phyloP scores from a whole-genome alignment of 2,329 filamentous ascomycete species.

The Calonectria ilicicola region DNA sequence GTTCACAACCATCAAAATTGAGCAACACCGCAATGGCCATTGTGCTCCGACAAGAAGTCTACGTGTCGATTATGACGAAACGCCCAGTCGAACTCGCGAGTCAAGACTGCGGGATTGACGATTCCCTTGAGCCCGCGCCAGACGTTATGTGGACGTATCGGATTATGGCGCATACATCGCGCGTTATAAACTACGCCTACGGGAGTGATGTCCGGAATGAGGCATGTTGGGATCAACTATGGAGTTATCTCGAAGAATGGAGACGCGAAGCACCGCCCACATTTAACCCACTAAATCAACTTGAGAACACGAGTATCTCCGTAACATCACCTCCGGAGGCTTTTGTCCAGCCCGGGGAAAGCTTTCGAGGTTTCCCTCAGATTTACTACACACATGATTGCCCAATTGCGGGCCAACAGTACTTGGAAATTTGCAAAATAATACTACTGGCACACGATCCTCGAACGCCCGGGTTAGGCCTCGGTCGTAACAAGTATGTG shows the following conservation, averaged over 20 bases:
- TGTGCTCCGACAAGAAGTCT: conserved; percentile 4
- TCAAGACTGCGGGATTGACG: neutral
- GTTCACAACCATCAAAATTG: neutral
- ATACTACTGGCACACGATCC: neutral
- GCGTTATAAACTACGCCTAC: neutral
- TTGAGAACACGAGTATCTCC: neutral
- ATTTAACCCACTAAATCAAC: neutral
- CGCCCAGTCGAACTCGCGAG: neutral
- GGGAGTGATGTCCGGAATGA: neutral
- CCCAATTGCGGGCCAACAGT: neutral
- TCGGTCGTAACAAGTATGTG: neutral
- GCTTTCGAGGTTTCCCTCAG: neutral
- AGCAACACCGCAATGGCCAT: conserved; percentile 3
- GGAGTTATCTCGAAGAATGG: conserved; percentile 6
- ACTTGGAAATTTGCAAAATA: neutral
- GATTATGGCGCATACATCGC: conserved; percentile 4
- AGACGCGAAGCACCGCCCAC: neutral
- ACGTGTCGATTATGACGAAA: conserved; percentile 5
- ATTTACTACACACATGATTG: neutral
- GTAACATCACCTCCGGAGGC: neutral
- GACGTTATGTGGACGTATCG: conserved; percentile 7
- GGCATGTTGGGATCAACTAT: neutral
- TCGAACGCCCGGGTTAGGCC: neutral
- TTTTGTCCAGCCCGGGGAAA: neutral
- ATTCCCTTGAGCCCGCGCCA: neutral